Conservation (phyloP, 805 yeast species). For the Candida tibetensis region DNA sequence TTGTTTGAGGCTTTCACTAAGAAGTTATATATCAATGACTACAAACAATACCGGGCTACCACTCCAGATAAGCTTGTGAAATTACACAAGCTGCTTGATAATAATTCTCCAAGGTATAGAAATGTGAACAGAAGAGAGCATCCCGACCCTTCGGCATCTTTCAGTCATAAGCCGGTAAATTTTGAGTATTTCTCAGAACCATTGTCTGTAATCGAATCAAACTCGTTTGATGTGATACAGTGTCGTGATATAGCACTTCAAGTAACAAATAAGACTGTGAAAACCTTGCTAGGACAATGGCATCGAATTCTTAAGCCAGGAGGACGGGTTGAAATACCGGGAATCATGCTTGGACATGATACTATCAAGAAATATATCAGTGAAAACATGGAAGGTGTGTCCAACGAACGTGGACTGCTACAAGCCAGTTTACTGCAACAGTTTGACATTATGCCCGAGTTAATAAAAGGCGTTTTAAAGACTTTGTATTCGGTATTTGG, state of each 20-base stretch:
- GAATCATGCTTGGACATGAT: constrained; percentile 14
- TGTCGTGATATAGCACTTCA: constrained; percentile 36
- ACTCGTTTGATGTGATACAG: constrained; percentile 33
- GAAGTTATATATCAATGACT: constrained; percentile 19
- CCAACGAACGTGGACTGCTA: neutral
- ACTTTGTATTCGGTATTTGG: constrained; percentile 32
- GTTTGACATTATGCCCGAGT: constrained; percentile 26
- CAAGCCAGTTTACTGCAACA: constrained; percentile 2
- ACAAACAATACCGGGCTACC: constrained; percentile 13
- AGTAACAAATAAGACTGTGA: constrained; percentile 24
- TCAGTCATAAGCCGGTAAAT: constrained; percentile 29
- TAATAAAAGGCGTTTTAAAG: constrained; percentile 19
- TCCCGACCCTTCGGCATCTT: constrained; percentile 15
- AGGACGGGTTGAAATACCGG: constrained; percentile 35
- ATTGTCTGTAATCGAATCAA: constrained; percentile 7
- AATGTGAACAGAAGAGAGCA: constrained; percentile 13
- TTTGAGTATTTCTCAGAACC: constrained; percentile 25
- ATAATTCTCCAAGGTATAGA: constrained; percentile 17
- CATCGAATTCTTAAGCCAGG: constrained; percentile 34
- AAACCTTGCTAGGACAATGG: constrained; percentile 28
- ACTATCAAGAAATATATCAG: constrained; percentile 8
- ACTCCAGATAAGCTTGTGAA: constrained; percentile 18
- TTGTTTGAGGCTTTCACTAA: constrained; percentile 21
- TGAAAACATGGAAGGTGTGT: constrained; percentile 1
- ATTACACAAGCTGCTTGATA: constrained; percentile 19